These are phyloP conservation scores for Groenewaldozyma auringiensis DNA, from an alignment of 1,139 yeast species.

Conservation along the genomic window DNA sequence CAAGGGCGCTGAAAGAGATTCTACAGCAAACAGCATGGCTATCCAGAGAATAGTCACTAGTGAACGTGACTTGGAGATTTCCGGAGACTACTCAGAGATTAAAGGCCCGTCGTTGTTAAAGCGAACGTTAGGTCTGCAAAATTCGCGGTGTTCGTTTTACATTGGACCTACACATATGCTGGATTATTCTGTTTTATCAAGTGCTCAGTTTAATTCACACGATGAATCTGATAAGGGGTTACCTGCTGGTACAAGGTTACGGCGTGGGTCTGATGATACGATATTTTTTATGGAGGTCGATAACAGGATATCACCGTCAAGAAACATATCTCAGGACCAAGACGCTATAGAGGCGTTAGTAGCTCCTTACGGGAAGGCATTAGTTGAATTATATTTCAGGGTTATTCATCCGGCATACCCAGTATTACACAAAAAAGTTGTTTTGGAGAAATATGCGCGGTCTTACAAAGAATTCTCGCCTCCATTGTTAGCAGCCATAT, in stretches of 20 bases:
- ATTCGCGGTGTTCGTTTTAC: slow-evolving; percentile 32
- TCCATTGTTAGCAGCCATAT: slow-evolving; percentile 37
- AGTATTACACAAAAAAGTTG: slow-evolving; percentile 36
- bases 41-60: neutral
- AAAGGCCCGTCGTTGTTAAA: slow-evolving; percentile 34
- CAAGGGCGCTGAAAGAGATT: neutral
- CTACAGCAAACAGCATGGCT: neutral
- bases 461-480: slow-evolving; percentile 42
- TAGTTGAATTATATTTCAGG: slow-evolving; percentile 37
- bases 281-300: slow-evolving; percentile 32
- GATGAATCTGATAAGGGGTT: slow-evolving; percentile 28
- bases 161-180: slow-evolving; percentile 33
- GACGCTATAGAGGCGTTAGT: slow-evolving; percentile 37
- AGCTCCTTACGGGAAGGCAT: slow-evolving; percentile 35
- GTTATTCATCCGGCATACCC: slow-evolving; percentile 40
- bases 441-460: slow-evolving; percentile 38
- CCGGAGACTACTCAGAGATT: slow-evolving; percentile 31
- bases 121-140: slow-evolving; percentile 33
- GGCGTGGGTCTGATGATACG: slow-evolving; percentile 30
- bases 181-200: slow-evolving; percentile 28
- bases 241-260: slow-evolving; percentile 27
- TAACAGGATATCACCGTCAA: slow-evolving; percentile 21
- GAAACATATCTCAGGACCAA: slow-evolving; percentile 23
- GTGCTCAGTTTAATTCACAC: slow-evolving; percentile 26
- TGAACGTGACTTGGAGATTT: slow-evolving; percentile 19